phyloP scores from a whole-genome alignment of 176 grass and related monocot species.

The Lolium rigidum region DNA sequence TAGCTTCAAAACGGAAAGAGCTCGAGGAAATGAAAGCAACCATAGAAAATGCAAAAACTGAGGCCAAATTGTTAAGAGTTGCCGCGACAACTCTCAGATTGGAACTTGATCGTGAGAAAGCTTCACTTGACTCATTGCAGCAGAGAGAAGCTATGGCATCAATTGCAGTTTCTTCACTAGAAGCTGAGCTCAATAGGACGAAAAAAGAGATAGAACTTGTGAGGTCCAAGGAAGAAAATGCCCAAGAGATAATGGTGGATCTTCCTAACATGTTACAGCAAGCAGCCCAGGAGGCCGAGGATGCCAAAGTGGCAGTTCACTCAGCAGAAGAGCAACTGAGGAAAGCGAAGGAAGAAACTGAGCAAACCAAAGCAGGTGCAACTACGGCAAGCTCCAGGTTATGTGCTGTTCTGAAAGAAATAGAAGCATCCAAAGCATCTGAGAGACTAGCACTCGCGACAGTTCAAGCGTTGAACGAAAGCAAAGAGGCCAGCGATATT shows the following conservation, averaged over 20 bases:
- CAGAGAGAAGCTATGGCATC: slow-evolving; percentile 81
- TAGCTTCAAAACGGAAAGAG: slow-evolving; percentile 69
- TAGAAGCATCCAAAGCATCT: slow-evolving; percentile 67
- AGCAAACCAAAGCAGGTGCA: slow-evolving; percentile 66
- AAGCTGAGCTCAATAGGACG: slow-evolving; percentile 79
- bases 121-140: slow-evolving; percentile 65
- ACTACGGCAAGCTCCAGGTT: slow-evolving; percentile 65
- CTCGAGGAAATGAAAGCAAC: slow-evolving; percentile 70
- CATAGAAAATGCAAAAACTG: slow-evolving; percentile 69
- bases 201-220: slow-evolving; percentile 80
- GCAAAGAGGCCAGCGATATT: slow-evolving; percentile 48
- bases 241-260: slow-evolving; percentile 70
- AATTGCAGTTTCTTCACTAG: slow-evolving; percentile 75
- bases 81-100: slow-evolving; percentile 58
- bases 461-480: slow-evolving; percentile 74
- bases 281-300: slow-evolving; percentile 79
- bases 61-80: slow-evolving; percentile 61
- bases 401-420: slow-evolving; percentile 78
- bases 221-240: slow-evolving; percentile 70
- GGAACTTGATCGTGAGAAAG: slow-evolving; percentile 68
- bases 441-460: slow-evolving; percentile 69
- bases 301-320: slow-evolving; percentile 63
- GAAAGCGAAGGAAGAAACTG: slow-evolving; percentile 67
- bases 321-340: slow-evolving; percentile 66
- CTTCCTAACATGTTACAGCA: slow-evolving; percentile 84